phyloP scores from a whole-genome alignment of 1,284 basidiomycete genomes.

The Ganoderma sp. region DNA sequence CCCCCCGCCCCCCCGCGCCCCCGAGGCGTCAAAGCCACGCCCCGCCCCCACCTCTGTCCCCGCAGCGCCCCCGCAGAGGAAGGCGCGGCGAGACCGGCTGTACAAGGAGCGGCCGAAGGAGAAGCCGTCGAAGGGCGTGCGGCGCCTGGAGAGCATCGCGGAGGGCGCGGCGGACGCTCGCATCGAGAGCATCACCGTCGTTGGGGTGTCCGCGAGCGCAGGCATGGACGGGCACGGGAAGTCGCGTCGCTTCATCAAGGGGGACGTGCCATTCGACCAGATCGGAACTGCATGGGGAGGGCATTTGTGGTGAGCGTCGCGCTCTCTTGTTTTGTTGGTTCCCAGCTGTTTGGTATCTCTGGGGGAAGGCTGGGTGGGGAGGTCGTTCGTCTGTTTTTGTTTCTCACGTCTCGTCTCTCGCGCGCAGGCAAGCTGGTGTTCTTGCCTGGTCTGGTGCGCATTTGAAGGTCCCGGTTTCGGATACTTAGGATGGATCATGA shows the following conservation, averaged over 20 bases:
- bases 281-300: conserved; percentile 28
- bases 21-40: conserved; percentile 17
- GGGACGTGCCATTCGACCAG: conserved; percentile 30
- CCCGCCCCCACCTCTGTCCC: conserved; percentile 5
- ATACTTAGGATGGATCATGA: conserved; percentile 8
- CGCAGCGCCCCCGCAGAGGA: background rate
- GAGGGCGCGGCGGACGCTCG: conserved; percentile 20
- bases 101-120: conserved; percentile 26
- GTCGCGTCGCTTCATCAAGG: conserved; percentile 34
- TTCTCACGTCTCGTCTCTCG: background rate
- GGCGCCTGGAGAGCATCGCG: conserved; percentile 28
- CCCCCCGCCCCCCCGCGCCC: too few species aligned
- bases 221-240: conserved; percentile 30
- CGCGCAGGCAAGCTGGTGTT: conserved; percentile 19
- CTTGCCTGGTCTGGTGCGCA: conserved; percentile 16
- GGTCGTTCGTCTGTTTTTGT: background rate
- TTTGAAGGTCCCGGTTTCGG: conserved; percentile 8
- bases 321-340: background rate
- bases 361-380: background rate
- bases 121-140: conserved; percentile 24
- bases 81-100: conserved; percentile 18
- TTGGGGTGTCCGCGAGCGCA: conserved; percentile 34
- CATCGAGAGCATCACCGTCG: conserved; percentile 19
- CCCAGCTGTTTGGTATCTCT: background rate
- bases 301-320: conserved; percentile 17